Percentiles rank a stretch among this genome's conserved stretches.
Conservation (phyloP, 225 moss, liverwort and hornwort genomes). For the Bryoerythrophyllum caledonicum region DNA sequence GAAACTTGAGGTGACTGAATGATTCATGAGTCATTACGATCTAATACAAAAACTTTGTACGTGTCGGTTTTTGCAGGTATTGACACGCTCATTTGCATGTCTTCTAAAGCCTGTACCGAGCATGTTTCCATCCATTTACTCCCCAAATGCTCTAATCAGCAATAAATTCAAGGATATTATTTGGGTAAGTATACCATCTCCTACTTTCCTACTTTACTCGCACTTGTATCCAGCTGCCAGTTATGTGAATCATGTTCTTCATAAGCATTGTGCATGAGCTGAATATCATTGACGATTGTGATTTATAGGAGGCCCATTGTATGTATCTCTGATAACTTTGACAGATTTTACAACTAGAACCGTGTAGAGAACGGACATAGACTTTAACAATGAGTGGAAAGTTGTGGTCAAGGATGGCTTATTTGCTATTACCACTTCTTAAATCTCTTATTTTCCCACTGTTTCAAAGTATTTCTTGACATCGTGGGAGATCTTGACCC, state of each 20-base stretch:
- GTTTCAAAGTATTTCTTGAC: not conserved
- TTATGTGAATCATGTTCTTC: conserved; percentile 9
- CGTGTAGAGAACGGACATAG: conserved; percentile 1
- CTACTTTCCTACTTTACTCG: not conserved
- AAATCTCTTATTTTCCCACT: conserved; percentile 16
- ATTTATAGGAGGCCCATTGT: not conserved
- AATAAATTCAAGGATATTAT: conserved; percentile 73
- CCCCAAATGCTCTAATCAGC: conserved; percentile 72
- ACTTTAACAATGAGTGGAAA: conserved; percentile 18
- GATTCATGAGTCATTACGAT: not conserved
- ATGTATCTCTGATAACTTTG: conserved; percentile 5
- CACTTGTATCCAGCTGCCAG: not conserved
- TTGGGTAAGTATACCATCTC: conserved; percentile 63
- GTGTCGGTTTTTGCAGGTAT: conserved; percentile 56
- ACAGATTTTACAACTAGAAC: conserved; percentile 13
- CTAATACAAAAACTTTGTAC: conserved; percentile 18
- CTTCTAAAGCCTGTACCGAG: conserved; percentile 82
- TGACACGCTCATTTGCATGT: conserved; percentile 84
- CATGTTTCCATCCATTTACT: conserved; percentile 68
- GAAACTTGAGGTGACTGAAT: not conserved
- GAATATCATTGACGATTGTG: not conserved
- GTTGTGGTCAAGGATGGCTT: conserved; percentile 10
- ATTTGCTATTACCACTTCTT: not conserved
- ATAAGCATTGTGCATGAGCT: conserved; percentile 16
- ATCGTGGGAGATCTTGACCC: not conserved